Base-by-base conservation (phyloP, 371 early-diverging fungal genomes). In the Apophysomyces elegans region DNA sequence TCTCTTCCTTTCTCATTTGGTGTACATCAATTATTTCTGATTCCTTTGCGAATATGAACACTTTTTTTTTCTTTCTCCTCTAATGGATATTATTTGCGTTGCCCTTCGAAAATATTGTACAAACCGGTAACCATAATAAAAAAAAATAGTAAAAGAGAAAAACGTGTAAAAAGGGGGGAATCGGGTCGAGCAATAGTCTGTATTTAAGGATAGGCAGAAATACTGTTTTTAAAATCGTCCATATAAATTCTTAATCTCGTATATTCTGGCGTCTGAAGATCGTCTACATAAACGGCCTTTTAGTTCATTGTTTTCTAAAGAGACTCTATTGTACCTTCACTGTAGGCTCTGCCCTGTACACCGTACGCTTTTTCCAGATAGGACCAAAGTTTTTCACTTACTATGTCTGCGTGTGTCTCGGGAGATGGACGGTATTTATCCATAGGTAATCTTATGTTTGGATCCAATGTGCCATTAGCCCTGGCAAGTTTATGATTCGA, bases 351-450 rank as follows among this genome's bases (percentile, higher is more conserved):
- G 54, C 80, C 80, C 56, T 77, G 77, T 1, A 80, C 72, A 50
- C 80, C 80, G 58, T 80, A 80, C 0, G 74, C 74, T 36, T 77
- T 75, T 26, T 62, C 69, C 21, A 80, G 37, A 46, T 75, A 80
- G 13, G 61, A 54, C 77, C 77, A 80, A 14, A 80, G 70, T 9
- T 66, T 71, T 39, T 77, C 76, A 66, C 80, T 80, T 13, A 80
- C 60, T 56, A 80, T 80, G 54, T 80, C 80, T n/a, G 72, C 80
- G 62, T 77, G 77, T 44, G 80, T 80, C 47, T 80, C 80, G 38
- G 80, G 80, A 5, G 77, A 66, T 16, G 80, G 80, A 37, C 80
- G 73, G 38, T 77, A 80, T 63, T 80, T 80, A 57, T 80, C 80
- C 64, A 72, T 69, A 1, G 80, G 80, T 12, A 80, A 58, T 63